A percentile compares a stretch with the other conserved stretches of the same genome.
These are phyloP conservation scores for Diaporthe helianthi DNA, from an alignment of 2,329 filamentous ascomycete species.

Conservation along the genomic window DNA sequence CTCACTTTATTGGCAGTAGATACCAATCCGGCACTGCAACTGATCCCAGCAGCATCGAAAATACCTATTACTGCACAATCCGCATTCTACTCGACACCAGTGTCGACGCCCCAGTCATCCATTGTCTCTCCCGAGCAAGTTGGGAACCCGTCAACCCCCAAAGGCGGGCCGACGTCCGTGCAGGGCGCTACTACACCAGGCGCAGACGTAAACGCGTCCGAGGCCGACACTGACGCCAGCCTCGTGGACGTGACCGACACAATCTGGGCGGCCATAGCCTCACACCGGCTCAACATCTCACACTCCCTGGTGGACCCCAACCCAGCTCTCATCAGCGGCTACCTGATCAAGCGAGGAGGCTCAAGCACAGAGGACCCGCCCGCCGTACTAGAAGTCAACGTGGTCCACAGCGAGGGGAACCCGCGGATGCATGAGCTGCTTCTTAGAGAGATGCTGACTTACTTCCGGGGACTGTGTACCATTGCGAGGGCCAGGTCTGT, in stretches of 20 bases:
- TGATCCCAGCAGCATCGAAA: slow-evolving; percentile 63
- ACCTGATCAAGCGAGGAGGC: slow-evolving; percentile 69
- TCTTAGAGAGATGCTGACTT: slow-evolving; percentile 72
- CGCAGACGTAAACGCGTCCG: slow-evolving; percentile 51
- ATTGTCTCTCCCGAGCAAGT: slow-evolving; percentile 68
- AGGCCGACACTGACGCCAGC: slow-evolving; percentile 64
- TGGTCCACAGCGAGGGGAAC: slow-evolving; percentile 63
- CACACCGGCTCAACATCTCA: slow-evolving; percentile 69
- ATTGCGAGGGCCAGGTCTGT: slow-evolving; percentile 72
- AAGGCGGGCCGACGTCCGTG: slow-evolving; percentile 45
- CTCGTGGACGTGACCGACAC: slow-evolving; percentile 78
- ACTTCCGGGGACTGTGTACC: slow-evolving; percentile 73
- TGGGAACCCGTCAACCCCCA: slow-evolving; percentile 58
- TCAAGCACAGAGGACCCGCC: slow-evolving; percentile 63
- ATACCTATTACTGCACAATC: slow-evolving; percentile 53
- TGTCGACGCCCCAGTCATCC: slow-evolving; percentile 69
- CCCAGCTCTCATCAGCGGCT: slow-evolving; percentile 68
- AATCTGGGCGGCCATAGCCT: slow-evolving; percentile 76
- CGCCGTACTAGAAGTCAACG: slow-evolving; percentile 67
- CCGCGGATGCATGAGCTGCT: slow-evolving; percentile 67
- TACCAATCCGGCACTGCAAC: slow-evolving; percentile 67
- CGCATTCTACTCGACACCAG: slow-evolving; percentile 66
- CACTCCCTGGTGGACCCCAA: slow-evolving; percentile 60
- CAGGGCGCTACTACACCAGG: slow-evolving; percentile 55
- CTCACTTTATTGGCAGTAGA: slow-evolving; percentile 71